These are phyloP conservation scores for Collybiopsis confluens DNA, from an alignment of 768 basidiomycete genomes.

Conservation along the genomic window DNA sequence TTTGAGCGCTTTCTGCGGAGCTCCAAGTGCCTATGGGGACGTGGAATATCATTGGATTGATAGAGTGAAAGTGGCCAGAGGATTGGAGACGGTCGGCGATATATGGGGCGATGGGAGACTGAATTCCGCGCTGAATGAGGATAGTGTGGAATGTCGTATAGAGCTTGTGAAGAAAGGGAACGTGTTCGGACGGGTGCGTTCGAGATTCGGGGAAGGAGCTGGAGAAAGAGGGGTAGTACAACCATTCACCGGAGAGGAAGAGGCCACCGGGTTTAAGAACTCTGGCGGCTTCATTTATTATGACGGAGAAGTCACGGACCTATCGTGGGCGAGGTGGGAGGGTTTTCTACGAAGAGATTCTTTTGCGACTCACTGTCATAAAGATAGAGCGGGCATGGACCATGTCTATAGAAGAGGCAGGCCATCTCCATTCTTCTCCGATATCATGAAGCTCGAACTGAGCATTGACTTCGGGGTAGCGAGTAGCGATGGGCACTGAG, in stretches of 20 bases:
- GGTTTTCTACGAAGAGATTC: not conserved
- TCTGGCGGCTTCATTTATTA: slow-evolving; percentile 57
- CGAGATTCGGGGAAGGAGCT: slow-evolving; percentile 22
- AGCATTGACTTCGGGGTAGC: slow-evolving; percentile 56
- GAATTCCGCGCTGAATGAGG: slow-evolving; percentile 27
- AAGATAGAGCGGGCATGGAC: slow-evolving; percentile 60
- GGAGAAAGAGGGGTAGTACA: slow-evolving; percentile 35
- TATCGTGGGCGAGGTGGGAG: slow-evolving; percentile 22
- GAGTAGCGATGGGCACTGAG: slow-evolving; percentile 68
- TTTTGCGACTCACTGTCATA: slow-evolving; percentile 52
- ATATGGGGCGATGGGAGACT: slow-evolving; percentile 31
- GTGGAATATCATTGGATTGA: slow-evolving; percentile 23
- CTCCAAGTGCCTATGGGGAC: slow-evolving; percentile 62
- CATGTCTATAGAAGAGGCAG: slow-evolving; percentile 53
- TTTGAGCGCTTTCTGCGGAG: slow-evolving; percentile 23
- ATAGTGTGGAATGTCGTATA: slow-evolving; percentile 33
- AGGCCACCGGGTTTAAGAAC: slow-evolving; percentile 69
- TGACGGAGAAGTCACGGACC: slow-evolving; percentile 49
- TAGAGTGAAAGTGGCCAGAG: slow-evolving; percentile 36
- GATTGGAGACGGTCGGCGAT: slow-evolving; percentile 34
- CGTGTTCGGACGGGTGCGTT: slow-evolving; percentile 23
- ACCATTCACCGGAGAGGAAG: slow-evolving; percentile 64
- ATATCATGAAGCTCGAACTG: slow-evolving; percentile 66
- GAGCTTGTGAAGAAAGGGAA: slow-evolving; percentile 36
- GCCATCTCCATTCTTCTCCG: slow-evolving; percentile 47